These are phyloP conservation scores for Podospora pseudopauciseta DNA, from an alignment of 495 filamentous ascomycete genomes.

Conservation along the genomic window DNA sequence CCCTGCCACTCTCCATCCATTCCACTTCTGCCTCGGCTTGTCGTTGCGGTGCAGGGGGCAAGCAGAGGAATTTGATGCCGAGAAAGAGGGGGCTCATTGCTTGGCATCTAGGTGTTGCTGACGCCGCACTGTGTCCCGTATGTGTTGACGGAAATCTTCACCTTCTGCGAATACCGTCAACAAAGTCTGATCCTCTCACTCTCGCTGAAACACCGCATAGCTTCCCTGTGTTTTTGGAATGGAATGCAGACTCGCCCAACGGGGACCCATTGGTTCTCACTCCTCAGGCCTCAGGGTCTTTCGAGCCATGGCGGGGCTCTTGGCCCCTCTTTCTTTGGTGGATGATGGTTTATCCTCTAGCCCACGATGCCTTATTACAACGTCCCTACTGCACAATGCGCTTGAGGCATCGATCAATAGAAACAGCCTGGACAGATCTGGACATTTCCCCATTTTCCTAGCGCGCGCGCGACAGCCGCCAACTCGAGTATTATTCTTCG, in stretches of 20 bases:
- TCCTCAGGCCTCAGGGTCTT: background rate
- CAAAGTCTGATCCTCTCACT: background rate
- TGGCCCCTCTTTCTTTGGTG: background rate
- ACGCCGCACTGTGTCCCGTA: constrained; percentile 26
- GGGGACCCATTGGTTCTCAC: background rate
- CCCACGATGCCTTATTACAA: background rate
- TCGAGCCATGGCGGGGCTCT: background rate
- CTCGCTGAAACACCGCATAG: background rate
- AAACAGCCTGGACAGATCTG: background rate
- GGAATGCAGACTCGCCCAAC: background rate
- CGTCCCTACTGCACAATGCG: background rate
- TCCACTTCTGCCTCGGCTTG: constrained; percentile 29
- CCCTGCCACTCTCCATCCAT: constrained; percentile 4
- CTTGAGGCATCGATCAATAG: too few species aligned
- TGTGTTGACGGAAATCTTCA: constrained; percentile 9
- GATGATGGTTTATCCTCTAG: background rate
- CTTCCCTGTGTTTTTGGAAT: background rate
- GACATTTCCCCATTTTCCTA: background rate
- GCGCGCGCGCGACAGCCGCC: background rate
- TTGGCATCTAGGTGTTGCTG: background rate
- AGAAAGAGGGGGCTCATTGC: constrained; percentile 16
- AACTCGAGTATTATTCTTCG: background rate
- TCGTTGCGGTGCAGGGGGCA: constrained; percentile 17
- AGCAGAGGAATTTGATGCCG: constrained; percentile 29
- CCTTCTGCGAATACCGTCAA: constrained; percentile 12